phyloP scores from a whole-genome alignment of 108 stramenopile species.

The Skeletonema potamos region DNA sequence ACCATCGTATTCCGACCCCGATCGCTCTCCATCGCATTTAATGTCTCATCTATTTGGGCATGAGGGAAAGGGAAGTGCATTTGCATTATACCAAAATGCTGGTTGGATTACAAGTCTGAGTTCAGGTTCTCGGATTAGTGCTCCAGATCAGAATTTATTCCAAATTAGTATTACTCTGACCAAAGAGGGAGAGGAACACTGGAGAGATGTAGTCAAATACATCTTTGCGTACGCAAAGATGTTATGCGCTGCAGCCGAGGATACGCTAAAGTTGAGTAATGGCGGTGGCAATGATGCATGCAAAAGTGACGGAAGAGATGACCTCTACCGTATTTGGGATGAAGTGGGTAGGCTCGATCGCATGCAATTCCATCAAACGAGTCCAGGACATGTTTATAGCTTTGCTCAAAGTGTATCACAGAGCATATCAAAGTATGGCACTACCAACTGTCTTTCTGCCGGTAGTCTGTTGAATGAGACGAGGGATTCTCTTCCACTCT shows the following conservation, averaged over 20 bases:
- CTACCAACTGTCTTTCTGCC: constrained; percentile 60
- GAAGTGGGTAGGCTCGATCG: constrained; percentile 53
- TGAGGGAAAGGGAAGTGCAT: constrained; percentile 71
- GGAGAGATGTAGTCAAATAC: constrained; percentile 62
- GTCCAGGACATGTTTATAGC: constrained; percentile 69
- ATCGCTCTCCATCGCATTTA: constrained; percentile 59
- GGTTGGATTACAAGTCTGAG: constrained; percentile 61
- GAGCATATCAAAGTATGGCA: constrained; percentile 61
- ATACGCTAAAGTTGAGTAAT: constrained; percentile 7
- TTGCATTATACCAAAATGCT: constrained; percentile 70
- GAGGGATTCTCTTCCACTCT: constrained; percentile 57
- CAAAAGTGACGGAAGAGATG: background rate
- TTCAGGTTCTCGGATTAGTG: constrained; percentile 57
- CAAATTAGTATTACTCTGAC: constrained; percentile 75
- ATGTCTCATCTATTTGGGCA: constrained; percentile 80
- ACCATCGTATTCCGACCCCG: constrained; percentile 43
- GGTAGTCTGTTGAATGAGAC: constrained; percentile 77
- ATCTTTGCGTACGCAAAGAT: constrained; percentile 72
- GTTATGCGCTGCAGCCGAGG: constrained; percentile 41
- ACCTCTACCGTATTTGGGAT: constrained; percentile 31
- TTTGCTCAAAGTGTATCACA: constrained; percentile 66
- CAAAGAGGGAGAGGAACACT: constrained; percentile 70
- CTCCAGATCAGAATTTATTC: constrained; percentile 73
- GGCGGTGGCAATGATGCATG: constrained; percentile 8
- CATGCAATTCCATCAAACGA: constrained; percentile 77